Evolutionary conservation across 805 yeast genomes (phyloP), one percentile per base, ranked within the genome.

Genomic region (Wickerhamia fluorescens): DNA sequence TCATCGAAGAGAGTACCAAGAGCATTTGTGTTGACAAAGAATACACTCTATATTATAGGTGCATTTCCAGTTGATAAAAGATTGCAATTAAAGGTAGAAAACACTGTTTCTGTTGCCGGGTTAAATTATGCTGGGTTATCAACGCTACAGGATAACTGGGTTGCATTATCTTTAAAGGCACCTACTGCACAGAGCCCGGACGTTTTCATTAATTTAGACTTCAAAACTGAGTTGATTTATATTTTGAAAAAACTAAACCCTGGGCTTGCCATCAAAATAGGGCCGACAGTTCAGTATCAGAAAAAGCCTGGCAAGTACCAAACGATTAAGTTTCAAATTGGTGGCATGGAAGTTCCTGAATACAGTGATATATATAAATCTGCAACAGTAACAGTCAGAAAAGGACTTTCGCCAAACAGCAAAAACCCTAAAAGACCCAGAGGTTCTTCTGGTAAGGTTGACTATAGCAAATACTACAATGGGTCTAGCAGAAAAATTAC

Each of bases 241-340:
- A 82, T 80, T 27, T 56, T 88, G 49, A 80, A 76, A 48, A 71
- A 71, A 36, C 37, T 78, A 28, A 75, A 77, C 42, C 67, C 68
- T 10, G 67, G 71, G 1, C 58, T 86, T 27, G 63, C 68, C 3
- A 69, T 92, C 25, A 69, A 67, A 24, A 70, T 92, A 38, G 88
- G 80, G 2, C 71, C 82, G 3, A 71, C 82, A 0, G 71, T 92
- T 34, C 71, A 73, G 37, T 92, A 92, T 56, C 84, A 80, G 58
- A 92, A 89, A 69, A 92, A 92, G 53, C 86, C 96, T 1, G 94
- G 94, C 3, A 73, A 74, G 51, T 78, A 74, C 52, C 92, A 87
- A 36, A 53, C 70, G 6, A 81, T 92, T 41, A 87, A 83, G 53
- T 74, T 81, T 47, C 73, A 68, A 29, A 53, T 68, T 23, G 80